Base-by-base conservation (phyloP, 169 alveolate species). In the Plasmodium knowlesi region DNA sequence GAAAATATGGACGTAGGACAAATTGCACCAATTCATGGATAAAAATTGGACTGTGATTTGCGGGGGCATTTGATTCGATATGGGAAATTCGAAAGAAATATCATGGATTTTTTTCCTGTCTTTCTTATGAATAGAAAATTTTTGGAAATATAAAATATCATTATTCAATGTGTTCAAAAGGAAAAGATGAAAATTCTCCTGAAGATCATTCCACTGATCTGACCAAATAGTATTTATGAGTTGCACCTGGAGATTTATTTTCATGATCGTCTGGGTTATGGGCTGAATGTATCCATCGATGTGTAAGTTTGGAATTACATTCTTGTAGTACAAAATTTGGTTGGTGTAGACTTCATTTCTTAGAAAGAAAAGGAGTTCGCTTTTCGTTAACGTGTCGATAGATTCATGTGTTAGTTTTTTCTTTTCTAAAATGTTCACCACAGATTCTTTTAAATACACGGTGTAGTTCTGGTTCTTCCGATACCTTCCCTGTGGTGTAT, bases 81-180 rank as follows among this genome's bases (percentile, higher is more conserved):
- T 30, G 79, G 96, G 79, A 71, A 96, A 83, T 89, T 80, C 57
- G 67, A 83, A 57, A 84, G 94, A 57, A 89, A 94, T 32, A 83
- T 90, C 93, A 96, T 97, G 89, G 89, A 93, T 70, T 96, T 86
- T 86, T 54, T 86, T 86, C 72, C 93, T 86, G 67, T 86, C 93
- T 76, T 86, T 86, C 76, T 86, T 82, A 46, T 93, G 92, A 43
- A 97, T 92, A 2, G 96, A 84, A 84, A 98, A 97, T 53, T 93
- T 86, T 90, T 97, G 99, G 39, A 96, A 95, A 89, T 98, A 98
- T 74, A 98, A 92, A 19, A 98, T 97, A 57, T 97, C 98, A 73
- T 96, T 96, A 79, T 96, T 98, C 73, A 98, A 96, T 73, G 98
- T 98, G 12, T 98, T 98, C 37, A 97, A 94, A 28, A 98, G 91